Conservation (phyloP, 345 rosid genomes). For the Rhodamnia argentea region DNA sequence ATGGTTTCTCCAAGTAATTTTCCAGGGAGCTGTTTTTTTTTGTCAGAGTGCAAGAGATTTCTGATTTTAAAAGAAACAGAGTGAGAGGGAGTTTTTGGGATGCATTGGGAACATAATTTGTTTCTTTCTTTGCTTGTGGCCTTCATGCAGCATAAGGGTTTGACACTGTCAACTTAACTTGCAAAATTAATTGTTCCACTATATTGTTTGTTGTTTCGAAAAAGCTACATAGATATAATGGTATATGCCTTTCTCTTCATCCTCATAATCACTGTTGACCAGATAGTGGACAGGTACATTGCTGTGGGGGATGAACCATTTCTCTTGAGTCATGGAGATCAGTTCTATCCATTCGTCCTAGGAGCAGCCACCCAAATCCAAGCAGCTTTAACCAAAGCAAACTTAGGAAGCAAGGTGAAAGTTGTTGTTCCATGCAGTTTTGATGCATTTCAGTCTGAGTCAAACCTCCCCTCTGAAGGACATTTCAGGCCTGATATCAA, state of each 20-base stretch:
- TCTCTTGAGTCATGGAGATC: conserved; percentile 48
- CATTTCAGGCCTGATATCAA: conserved; percentile 73
- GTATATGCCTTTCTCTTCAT: not conserved
- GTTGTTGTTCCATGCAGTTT: conserved; percentile 81
- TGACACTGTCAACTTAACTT: not conserved
- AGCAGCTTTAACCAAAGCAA: conserved; percentile 57
- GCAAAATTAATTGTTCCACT: not conserved
- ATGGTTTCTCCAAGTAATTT: not conserved
- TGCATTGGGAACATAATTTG: not conserved
- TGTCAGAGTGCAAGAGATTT: not conserved
- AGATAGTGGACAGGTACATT: conserved; percentile 36
- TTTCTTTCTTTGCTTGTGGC: not conserved
- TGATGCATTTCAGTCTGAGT: conserved; percentile 56
- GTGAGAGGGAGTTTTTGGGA: not conserved
- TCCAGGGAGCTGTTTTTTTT: not conserved
- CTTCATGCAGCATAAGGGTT: not conserved
- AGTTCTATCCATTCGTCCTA: conserved; percentile 58
- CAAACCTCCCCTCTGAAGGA: conserved; percentile 61
- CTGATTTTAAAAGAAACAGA: not conserved
- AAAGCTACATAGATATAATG: not conserved
- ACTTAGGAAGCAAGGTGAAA: conserved; percentile 52
- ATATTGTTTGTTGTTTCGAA: not conserved
- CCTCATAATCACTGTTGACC: not conserved
- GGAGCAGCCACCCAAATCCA: conserved; percentile 82
- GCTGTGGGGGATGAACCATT: conserved; percentile 90